These are phyloP conservation scores for Vaucheria bursata DNA, from an alignment of 352 stramenopile species.

Conservation along the genomic window DNA sequence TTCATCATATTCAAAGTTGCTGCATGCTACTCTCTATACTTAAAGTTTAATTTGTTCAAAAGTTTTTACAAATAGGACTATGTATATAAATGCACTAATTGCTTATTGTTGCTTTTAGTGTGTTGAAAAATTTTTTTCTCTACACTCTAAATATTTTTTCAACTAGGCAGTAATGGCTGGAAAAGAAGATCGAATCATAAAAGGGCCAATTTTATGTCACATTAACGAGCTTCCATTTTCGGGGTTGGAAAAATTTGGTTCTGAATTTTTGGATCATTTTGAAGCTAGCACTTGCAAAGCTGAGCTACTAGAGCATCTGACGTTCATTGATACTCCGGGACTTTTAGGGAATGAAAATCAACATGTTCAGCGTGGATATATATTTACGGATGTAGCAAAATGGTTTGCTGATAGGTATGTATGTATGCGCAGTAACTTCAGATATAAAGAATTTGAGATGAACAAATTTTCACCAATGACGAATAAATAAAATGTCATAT, in stretches of 20 bases:
- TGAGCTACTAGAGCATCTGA: conserved; percentile 59
- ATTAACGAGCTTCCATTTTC: conserved; percentile 67
- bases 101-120: no score
- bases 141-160: no score
- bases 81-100: no score
- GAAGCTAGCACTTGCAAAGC: conserved; percentile 54
- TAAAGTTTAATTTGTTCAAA: no score
- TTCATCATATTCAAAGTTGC: no score
- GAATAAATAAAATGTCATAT: no score
- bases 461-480: no score
- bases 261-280: conserved; percentile 76
- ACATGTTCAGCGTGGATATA: conserved; percentile 62
- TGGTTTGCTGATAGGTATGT: conserved; percentile 65
- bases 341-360: conserved; percentile 58
- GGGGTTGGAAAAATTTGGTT: conserved; percentile 72
- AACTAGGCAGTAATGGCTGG: conserved; percentile 26
- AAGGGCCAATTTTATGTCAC: conserved; percentile 67
- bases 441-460: no score
- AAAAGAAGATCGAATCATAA: conserved; percentile 11
- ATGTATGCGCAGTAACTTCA: no score
- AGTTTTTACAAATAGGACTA: no score
- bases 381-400: conserved; percentile 61
- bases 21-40: no score
- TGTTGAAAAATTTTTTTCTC: no score
- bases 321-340: conserved; percentile 82